These are phyloP conservation scores for Symbiotaphrina buchneri DNA, from an alignment of 495 filamentous ascomycete species.

Conservation along the genomic window DNA sequence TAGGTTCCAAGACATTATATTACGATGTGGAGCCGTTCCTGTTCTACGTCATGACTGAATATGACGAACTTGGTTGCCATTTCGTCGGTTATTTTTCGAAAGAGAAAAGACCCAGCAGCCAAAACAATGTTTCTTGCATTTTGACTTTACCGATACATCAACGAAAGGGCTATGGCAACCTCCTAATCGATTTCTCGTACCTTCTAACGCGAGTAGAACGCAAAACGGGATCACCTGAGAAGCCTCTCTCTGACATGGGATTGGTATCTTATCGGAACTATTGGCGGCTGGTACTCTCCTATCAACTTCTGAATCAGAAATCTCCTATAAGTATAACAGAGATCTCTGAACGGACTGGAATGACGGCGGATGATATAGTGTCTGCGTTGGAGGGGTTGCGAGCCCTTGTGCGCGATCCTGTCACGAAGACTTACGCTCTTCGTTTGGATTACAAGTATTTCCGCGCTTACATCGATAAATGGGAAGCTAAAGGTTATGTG, in stretches of 20 bases:
- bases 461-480: slow-evolving; percentile 60
- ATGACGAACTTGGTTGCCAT: slow-evolving; percentile 79
- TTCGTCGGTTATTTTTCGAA: slow-evolving; percentile 99
- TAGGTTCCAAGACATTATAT: slow-evolving; percentile 93
- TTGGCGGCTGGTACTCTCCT: slow-evolving; percentile 76
- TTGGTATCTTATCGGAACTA: slow-evolving; percentile 93
- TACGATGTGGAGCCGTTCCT: slow-evolving; percentile 97
- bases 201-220: slow-evolving; percentile 80
- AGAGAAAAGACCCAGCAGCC: slow-evolving; percentile 85
- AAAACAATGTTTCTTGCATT: slow-evolving; percentile 95
- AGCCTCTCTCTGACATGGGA: slow-evolving; percentile 94
- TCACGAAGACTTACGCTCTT: slow-evolving; percentile 71
- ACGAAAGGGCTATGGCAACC: slow-evolving; percentile 87
- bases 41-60: slow-evolving; percentile 97
- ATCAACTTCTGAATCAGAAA: slow-evolving; percentile 45
- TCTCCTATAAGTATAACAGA: slow-evolving; percentile 33
- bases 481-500: slow-evolving; percentile 71
- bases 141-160: slow-evolving; percentile 89
- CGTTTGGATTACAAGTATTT: slow-evolving; percentile 68
- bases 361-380: slow-evolving; percentile 91
- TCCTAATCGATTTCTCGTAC: slow-evolving; percentile 96
- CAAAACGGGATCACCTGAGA: slow-evolving; percentile 91
- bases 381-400: slow-evolving; percentile 77
- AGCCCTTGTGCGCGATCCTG: slow-evolving; percentile 71
- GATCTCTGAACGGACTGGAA: slow-evolving; percentile 77